These are phyloP conservation scores for Sporisorium reilianum DNA, from an alignment of 1,284 basidiomycete species.

Conservation along the genomic window DNA sequence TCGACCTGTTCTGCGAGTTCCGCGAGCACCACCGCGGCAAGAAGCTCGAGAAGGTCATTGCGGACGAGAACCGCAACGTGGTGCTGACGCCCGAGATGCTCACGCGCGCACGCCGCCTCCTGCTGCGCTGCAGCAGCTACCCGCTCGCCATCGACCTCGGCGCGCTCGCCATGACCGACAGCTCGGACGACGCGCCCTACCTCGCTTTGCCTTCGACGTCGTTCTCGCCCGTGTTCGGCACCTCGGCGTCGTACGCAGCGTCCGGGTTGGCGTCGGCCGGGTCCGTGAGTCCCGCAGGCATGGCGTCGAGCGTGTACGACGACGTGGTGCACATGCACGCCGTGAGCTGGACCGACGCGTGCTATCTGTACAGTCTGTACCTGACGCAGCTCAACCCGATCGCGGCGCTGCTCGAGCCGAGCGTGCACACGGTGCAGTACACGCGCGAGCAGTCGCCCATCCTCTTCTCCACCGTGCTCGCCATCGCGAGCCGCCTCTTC, in stretches of 20 bases:
- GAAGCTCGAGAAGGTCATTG: slow-evolving; percentile 47
- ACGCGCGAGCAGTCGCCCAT: slow-evolving; percentile 81
- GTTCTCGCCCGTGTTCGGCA: not conserved
- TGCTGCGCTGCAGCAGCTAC: slow-evolving; percentile 38
- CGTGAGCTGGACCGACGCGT: slow-evolving; percentile 33
- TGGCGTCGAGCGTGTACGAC: slow-evolving; percentile 36
- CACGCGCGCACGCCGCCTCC: slow-evolving; percentile 13
- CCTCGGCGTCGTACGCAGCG: slow-evolving; percentile 1
- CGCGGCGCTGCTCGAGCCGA: slow-evolving; percentile 67
- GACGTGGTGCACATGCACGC: slow-evolving; percentile 30
- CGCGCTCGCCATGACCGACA: not conserved
- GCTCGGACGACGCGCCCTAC: slow-evolving; percentile 5
- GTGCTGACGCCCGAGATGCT: slow-evolving; percentile 28
- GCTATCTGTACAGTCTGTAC: slow-evolving; percentile 39
- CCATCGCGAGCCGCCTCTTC: slow-evolving; percentile 88
- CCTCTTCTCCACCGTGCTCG: slow-evolving; percentile 82
- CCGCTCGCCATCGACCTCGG: slow-evolving; percentile 33
- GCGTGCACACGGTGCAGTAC: slow-evolving; percentile 72
- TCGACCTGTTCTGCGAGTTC: slow-evolving; percentile 50
- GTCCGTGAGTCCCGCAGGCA: slow-evolving; percentile 6
- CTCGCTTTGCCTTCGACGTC: not conserved
- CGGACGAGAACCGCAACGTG: slow-evolving; percentile 37
- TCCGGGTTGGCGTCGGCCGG: slow-evolving; percentile 3
- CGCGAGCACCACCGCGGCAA: slow-evolving; percentile 51
- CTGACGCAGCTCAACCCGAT: slow-evolving; percentile 50